Evolutionary conservation across 2,329 filamentous ascomycete species (phyloP).

Genomic region (Xylariaceae sp.): DNA sequence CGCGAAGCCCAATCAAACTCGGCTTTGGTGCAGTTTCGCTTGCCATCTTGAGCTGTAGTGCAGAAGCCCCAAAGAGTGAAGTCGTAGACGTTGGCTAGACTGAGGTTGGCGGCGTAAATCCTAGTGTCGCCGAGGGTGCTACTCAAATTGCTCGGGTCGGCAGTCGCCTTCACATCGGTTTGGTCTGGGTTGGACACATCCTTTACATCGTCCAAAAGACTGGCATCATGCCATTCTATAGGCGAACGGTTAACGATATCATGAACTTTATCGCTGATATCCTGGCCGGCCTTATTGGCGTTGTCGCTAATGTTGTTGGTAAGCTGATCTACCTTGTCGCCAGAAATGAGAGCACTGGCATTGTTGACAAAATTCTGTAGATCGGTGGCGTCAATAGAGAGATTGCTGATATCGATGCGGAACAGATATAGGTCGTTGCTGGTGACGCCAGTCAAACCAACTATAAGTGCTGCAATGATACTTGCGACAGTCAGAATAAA

Average conservation of each 20-base stretch:
- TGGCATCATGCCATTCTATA: conserved; percentile 28
- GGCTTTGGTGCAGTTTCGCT: conserved; percentile 71
- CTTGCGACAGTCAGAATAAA: conserved; percentile 81
- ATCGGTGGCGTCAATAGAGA: conserved; percentile 56
- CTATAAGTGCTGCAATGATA: conserved; percentile 70
- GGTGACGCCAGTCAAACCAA: conserved; percentile 60
- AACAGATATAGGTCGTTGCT: conserved; percentile 65
- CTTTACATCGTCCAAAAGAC: conserved; percentile 11
- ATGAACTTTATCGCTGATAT: conserved; percentile 20
- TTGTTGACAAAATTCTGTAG: conserved; percentile 34
- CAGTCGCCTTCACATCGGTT: conserved; percentile 27
- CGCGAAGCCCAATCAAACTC: conserved; percentile 79
- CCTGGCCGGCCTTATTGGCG: conserved; percentile 14
- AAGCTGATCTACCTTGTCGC: conserved; percentile 10
- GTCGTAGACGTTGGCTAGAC: conserved; percentile 78
- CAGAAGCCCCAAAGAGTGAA: conserved; percentile 91
- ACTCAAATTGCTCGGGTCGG: conserved; percentile 13
- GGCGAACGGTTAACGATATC: conserved; percentile 25
- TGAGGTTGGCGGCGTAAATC: conserved; percentile 63
- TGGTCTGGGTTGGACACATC: too few relatives aligned
- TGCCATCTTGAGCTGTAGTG: conserved; percentile 61
- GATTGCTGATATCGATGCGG: conserved; percentile 65
- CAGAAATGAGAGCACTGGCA: conserved; percentile 21
- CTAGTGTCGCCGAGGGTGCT: conserved; percentile 46
- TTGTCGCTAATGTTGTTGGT: neutral